These are phyloP conservation scores for Hericium erinaceus DNA, from an alignment of 768 basidiomycete species.

Conservation along the genomic window DNA sequence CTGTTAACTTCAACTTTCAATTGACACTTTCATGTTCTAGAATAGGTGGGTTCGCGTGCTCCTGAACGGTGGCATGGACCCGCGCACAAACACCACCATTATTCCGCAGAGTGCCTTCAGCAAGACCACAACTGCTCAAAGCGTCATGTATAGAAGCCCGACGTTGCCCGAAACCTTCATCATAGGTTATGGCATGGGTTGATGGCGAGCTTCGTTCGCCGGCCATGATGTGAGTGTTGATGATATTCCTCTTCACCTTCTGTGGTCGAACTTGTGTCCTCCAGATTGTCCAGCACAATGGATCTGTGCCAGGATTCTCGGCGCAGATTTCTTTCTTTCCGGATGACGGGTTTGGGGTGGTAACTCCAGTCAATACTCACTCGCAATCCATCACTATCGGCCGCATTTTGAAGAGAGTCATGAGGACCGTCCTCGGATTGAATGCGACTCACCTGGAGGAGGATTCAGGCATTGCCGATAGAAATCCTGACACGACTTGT, in stretches of 20 bases:
- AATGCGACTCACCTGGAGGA: too few relatives aligned
- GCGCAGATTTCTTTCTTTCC: background rate
- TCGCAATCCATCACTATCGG: background rate
- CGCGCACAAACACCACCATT: slow-evolving; percentile 22
- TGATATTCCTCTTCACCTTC: too few relatives aligned
- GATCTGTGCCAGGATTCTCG: background rate
- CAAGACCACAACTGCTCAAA: slow-evolving; percentile 22
- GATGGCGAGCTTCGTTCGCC: slow-evolving; percentile 28
- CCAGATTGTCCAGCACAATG: background rate
- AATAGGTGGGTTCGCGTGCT: slow-evolving; percentile 28
- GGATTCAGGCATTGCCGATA: too few relatives aligned
- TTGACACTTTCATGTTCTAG: too few relatives aligned
- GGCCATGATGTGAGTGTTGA: slow-evolving; percentile 29
- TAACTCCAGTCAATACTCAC: slow-evolving; percentile 3
- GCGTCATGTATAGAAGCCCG: too few relatives aligned
- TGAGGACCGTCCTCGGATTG: background rate
- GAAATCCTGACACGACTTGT: too few relatives aligned
- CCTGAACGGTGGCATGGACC: slow-evolving; percentile 26
- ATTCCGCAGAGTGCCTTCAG: slow-evolving; percentile 24
- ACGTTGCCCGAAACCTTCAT: slow-evolving; percentile 15
- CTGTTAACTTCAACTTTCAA: too few relatives aligned
- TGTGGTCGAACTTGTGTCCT: too few relatives aligned
- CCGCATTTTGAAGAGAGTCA: background rate
- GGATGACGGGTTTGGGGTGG: slow-evolving; percentile 1
- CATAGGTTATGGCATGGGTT: slow-evolving; percentile 33